These are phyloP conservation scores for Crithidia fasciculata DNA, from an alignment of 208 protist species.

Conservation along the genomic window DNA sequence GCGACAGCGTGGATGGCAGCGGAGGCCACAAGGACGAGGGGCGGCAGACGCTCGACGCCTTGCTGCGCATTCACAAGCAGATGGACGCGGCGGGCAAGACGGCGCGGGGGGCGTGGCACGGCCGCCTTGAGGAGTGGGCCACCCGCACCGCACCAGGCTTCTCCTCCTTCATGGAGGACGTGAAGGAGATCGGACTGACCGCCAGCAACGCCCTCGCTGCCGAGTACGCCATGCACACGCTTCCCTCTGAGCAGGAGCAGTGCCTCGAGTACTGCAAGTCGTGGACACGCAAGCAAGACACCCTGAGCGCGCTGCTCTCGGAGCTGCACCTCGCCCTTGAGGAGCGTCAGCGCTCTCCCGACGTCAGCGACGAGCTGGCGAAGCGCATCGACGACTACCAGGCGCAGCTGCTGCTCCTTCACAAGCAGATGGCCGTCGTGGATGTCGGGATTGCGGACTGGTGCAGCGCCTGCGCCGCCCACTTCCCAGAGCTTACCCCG, in stretches of 20 bases:
- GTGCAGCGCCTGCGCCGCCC: constrained; percentile 47
- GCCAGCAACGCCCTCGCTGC: constrained; percentile 70
- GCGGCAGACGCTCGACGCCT: constrained; percentile 57
- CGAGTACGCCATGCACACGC: constrained; percentile 48
- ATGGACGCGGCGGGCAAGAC: constrained; percentile 39
- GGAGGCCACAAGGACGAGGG: constrained; percentile 22
- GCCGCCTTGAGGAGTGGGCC: constrained; percentile 37
- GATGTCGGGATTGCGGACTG: constrained; percentile 54
- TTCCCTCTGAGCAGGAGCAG: constrained; percentile 35
- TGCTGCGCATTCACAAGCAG: constrained; percentile 59
- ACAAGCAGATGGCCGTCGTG: constrained; percentile 52
- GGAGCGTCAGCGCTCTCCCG: not conserved
- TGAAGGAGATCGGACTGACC: constrained; percentile 64
- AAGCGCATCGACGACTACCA: constrained; percentile 35
- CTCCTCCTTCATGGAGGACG: constrained; percentile 44
- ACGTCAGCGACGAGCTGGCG: constrained; percentile 3
- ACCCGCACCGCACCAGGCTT: constrained; percentile 22
- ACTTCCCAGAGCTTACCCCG: constrained; percentile 57
- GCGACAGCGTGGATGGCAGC: constrained; percentile 20
- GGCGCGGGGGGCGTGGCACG: constrained; percentile 45
- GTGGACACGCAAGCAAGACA: constrained; percentile 55
- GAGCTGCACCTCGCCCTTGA: constrained; percentile 44
- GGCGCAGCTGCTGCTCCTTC: constrained; percentile 30
- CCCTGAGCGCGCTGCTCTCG: constrained; percentile 37
- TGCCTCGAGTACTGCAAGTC: constrained; percentile 61